A percentile compares a stretch with the other conserved stretches of the same genome.
phyloP scores from a whole-genome alignment of 148 eudicot species.

The Fallopia convolvulus region DNA sequence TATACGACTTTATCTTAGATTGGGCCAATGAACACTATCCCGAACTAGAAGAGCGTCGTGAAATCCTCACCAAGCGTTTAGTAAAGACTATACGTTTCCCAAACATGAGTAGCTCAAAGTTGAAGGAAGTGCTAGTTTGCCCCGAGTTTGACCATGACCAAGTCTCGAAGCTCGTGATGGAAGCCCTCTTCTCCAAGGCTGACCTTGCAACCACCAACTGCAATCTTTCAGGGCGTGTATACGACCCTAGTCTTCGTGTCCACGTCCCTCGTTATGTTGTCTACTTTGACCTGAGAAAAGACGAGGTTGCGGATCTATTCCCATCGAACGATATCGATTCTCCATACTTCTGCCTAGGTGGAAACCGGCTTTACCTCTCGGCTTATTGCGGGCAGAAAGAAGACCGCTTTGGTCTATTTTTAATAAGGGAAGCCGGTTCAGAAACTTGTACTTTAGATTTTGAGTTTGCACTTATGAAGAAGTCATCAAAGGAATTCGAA shows the following conservation, averaged over 20 bases:
- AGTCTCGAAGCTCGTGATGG: no score
- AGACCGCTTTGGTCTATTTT: slow-evolving; percentile 71
- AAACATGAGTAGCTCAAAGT: slow-evolving; percentile 65
- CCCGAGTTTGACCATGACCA: no score
- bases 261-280: slow-evolving; percentile 56
- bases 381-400: slow-evolving; percentile 74
- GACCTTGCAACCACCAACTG: no score
- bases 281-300: slow-evolving; percentile 64
- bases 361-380: slow-evolving; percentile 74
- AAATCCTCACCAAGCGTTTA: slow-evolving; percentile 55
- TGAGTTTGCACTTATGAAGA: slow-evolving; percentile 68
- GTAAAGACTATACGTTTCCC: slow-evolving; percentile 65
- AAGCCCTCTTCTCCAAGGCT: no score
- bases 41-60: slow-evolving; percentile 63
- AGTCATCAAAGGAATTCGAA: slow-evolving; percentile 57
- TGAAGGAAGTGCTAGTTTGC: slow-evolving; percentile 44
- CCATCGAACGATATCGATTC: slow-evolving; percentile 67
- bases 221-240: neutral
- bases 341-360: slow-evolving; percentile 78
- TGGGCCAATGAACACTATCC: slow-evolving; percentile 66
- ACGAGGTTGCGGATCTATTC: slow-evolving; percentile 59
- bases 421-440: slow-evolving; percentile 76
- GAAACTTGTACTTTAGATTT: slow-evolving; percentile 70
- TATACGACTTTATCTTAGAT: slow-evolving; percentile 63
- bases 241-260: neutral